phyloP scores from a whole-genome alignment of 2,329 filamentous ascomycete species.

The Alternaria panax region DNA sequence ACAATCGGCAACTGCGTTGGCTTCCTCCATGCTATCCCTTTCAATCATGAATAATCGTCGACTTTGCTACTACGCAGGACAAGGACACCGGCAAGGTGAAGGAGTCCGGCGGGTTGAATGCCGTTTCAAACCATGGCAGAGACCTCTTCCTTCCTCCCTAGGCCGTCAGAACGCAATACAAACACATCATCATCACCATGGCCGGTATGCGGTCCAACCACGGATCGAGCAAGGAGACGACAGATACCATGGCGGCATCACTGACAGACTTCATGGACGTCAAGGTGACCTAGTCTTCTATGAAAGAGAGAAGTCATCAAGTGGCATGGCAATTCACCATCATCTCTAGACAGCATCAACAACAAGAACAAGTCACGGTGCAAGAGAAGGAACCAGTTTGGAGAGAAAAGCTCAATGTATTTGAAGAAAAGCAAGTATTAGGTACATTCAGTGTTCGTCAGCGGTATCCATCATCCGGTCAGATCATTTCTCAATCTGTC shows the following conservation, averaged over 20 bases:
- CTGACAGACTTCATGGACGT: too few relatives aligned
- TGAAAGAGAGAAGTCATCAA: not conserved
- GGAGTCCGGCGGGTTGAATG: too few relatives aligned
- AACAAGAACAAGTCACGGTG: conserved; percentile 9
- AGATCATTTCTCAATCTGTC: conserved; percentile 27
- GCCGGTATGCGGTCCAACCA: too few relatives aligned
- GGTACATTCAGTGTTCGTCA: conserved; percentile 8
- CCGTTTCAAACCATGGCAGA: too few relatives aligned
- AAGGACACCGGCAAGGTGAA: too few relatives aligned
- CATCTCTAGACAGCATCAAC: not conserved
- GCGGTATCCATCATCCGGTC: conserved; percentile 25
- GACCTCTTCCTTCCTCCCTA: too few relatives aligned
- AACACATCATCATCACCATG: too few relatives aligned
- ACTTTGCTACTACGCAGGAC: too few relatives aligned
- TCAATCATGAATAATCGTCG: too few relatives aligned
- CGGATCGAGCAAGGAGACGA: too few relatives aligned
- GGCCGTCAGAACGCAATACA: not conserved
- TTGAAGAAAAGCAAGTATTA: conserved; percentile 16
- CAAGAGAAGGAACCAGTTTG: conserved; percentile 7
- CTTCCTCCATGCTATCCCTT: not conserved
- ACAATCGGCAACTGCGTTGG: not conserved
- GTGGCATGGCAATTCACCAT: not conserved
- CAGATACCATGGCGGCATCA: too few relatives aligned
- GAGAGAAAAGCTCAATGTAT: conserved; percentile 27
- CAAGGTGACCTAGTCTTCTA: too few relatives aligned